A percentile compares a stretch with the other conserved stretches of the same genome.
These are phyloP conservation scores for Diaporthe velutina DNA, from an alignment of 2,329 filamentous ascomycete genomes.

Conservation along the genomic window DNA sequence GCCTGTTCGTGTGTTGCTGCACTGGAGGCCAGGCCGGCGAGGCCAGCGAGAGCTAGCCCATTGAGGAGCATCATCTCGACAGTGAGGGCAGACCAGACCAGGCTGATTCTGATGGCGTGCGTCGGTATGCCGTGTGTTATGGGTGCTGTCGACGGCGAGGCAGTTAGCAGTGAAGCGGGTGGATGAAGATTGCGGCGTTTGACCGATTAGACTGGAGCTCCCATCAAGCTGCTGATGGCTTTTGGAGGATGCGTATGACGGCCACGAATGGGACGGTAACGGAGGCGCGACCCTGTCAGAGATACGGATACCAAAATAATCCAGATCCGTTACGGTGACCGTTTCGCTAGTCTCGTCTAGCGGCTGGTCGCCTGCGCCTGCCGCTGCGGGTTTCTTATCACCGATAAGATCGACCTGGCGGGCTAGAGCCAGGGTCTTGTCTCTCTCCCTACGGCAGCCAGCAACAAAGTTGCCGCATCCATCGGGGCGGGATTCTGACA, in stretches of 20 bases:
- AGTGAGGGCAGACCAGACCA: background rate
- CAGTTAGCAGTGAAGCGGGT: background rate
- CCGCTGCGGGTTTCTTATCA: background rate
- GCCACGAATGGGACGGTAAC: slow-evolving; percentile 25
- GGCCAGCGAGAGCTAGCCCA: slow-evolving; percentile 47
- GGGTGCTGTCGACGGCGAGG: slow-evolving; percentile 23
- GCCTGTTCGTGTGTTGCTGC: slow-evolving; percentile 57
- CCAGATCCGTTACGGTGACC: slow-evolving; percentile 2
- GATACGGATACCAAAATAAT: slow-evolving; percentile 6
- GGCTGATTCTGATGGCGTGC: slow-evolving; percentile 10
- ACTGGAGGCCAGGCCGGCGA: slow-evolving; percentile 46
- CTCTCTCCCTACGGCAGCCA: background rate
- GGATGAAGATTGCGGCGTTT: slow-evolving; percentile 27
- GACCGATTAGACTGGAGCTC: slow-evolving; percentile 26
- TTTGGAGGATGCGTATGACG: slow-evolving; percentile 33
- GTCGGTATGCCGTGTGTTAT: background rate
- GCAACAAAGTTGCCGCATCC: slow-evolving; percentile 5
- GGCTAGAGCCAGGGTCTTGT: background rate
- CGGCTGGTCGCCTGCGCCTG: background rate
- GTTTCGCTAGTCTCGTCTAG: background rate
- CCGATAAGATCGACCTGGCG: slow-evolving; percentile 3
- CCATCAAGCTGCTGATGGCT: slow-evolving; percentile 36
- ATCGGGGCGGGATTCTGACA: slow-evolving; percentile 1
- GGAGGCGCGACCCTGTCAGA: background rate
- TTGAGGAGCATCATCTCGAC: slow-evolving; percentile 48